Evolutionary conservation across 306 rosid species (phyloP).

Genomic region (Rosa persica): DNA sequence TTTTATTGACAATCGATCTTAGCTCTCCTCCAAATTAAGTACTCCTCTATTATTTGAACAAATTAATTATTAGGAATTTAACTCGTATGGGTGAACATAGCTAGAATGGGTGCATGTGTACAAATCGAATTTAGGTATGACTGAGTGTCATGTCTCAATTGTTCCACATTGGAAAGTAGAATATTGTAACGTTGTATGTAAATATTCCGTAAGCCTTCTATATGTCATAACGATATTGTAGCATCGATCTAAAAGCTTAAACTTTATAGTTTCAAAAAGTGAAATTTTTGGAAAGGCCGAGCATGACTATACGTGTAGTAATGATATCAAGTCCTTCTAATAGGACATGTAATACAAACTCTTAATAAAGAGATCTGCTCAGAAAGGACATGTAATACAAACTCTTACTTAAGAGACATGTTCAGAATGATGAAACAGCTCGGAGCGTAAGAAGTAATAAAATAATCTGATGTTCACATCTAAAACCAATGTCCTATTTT

Average conservation of each 20-base stretch:
- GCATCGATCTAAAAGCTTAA: background rate
- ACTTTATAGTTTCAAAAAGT: too few relatives aligned
- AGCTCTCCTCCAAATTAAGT: background rate
- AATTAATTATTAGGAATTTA: background rate
- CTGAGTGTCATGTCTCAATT: background rate
- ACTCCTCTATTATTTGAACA: background rate
- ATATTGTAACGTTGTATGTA: background rate
- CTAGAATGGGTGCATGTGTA: background rate
- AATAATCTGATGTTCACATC: too few relatives aligned
- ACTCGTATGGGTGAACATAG: background rate
- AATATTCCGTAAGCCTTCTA: background rate
- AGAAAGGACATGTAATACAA: too few relatives aligned
- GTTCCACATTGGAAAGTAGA: background rate
- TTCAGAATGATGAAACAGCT: too few relatives aligned
- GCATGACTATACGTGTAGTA: background rate
- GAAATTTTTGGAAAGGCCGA: background rate
- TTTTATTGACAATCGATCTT: background rate
- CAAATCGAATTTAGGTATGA: background rate
- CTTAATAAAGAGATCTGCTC: too few relatives aligned
- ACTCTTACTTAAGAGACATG: too few relatives aligned
- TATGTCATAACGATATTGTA: background rate
- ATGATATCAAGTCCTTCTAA: too few relatives aligned
- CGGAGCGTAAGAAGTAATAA: too few relatives aligned
- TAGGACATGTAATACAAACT: too few relatives aligned
- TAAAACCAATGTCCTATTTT: too few relatives aligned